phyloP scores from a whole-genome alignment of 176 grass and related monocot genomes.

The Bromus sterilis region DNA sequence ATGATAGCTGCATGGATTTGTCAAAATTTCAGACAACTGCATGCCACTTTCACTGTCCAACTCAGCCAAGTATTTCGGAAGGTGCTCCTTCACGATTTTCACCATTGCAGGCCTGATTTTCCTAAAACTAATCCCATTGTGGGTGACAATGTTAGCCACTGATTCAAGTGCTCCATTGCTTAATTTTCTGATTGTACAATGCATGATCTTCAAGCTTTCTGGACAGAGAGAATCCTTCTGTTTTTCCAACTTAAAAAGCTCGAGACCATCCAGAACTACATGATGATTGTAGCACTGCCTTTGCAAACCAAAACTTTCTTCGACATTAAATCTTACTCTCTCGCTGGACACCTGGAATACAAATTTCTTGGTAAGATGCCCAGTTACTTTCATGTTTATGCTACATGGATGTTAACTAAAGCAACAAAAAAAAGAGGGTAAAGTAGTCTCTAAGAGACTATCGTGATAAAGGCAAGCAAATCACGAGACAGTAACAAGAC shows the following conservation, averaged over 20 bases:
- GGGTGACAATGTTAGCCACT: constrained; percentile 15
- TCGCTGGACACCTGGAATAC: constrained; percentile 26
- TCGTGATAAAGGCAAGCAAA: not conserved
- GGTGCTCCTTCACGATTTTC: constrained; percentile 13
- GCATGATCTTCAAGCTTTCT: not conserved
- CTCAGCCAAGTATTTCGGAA: constrained; percentile 22
- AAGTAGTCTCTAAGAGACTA: not conserved
- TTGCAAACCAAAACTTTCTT: constrained; percentile 7
- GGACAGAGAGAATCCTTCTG: not conserved
- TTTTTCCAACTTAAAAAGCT: constrained; percentile 21
- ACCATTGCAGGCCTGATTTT: constrained; percentile 18
- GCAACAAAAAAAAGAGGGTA: not conserved
- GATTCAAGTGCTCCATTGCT: constrained; percentile 20
- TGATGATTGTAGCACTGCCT: constrained; percentile 15
- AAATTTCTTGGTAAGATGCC: not conserved
- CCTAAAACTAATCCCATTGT: not conserved
- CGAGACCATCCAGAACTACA: constrained; percentile 5
- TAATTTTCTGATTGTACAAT: constrained; percentile 3
- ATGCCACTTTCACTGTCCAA: not conserved
- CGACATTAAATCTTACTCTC: not conserved
- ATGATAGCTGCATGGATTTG: constrained; percentile 23
- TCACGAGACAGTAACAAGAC: not conserved
- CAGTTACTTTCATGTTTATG: not conserved
- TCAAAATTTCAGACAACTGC: constrained; percentile 19
- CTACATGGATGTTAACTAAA: not conserved